Base-by-base conservation (phyloP, 768 basidiomycete species). In the Suillus ampliporus region DNA sequence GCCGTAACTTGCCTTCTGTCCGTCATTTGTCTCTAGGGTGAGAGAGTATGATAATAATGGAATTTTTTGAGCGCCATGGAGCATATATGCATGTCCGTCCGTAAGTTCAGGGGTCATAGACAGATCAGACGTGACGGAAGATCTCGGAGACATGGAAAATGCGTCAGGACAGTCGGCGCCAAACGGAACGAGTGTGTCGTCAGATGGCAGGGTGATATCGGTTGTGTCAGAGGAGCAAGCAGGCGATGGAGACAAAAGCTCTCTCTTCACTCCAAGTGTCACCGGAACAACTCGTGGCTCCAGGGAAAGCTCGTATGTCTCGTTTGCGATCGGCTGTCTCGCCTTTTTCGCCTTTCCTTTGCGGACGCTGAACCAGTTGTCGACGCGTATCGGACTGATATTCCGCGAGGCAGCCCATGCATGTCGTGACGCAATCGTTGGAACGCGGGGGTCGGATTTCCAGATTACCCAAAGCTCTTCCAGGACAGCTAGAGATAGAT, bases 381-480 rank as follows among this genome's bases (percentile, higher is more conserved):
- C 63, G 13, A 74, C 68, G 9, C 70, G 61, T 15, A 59, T 64
- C 31, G 68, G 65, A 37, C 35, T 64, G 44, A 67, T 67, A 34
- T 63, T 47, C 56, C 66, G 73, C 9, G 68, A 70, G 47, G 62
- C 61, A 0, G 73, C 73, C 73, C 73, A 74, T 28, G 61, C 63
- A 40, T 62, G 68, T 48, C 73, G 61, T n/a, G 75, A 74, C 31
- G 57, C 61, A 38, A 74, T 10, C 3, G 75, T 68, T 35, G 73
- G 74, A 4, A 74, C 65, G 44, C 75, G 74, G 10, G 67, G 72
- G 57, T 77, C 54, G 9, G 63, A 54, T 44, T 38, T 67, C 73
- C 75, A 74, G 44, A 74, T 74, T 5, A 59, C 67, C 72, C 71
- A 73, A 26, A 74, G 75, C 19, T 74, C 73, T 46, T 60, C 35